phyloP scores from a whole-genome alignment of 2,329 filamentous ascomycete genomes.

The Trichoderma atrobrunneum region DNA sequence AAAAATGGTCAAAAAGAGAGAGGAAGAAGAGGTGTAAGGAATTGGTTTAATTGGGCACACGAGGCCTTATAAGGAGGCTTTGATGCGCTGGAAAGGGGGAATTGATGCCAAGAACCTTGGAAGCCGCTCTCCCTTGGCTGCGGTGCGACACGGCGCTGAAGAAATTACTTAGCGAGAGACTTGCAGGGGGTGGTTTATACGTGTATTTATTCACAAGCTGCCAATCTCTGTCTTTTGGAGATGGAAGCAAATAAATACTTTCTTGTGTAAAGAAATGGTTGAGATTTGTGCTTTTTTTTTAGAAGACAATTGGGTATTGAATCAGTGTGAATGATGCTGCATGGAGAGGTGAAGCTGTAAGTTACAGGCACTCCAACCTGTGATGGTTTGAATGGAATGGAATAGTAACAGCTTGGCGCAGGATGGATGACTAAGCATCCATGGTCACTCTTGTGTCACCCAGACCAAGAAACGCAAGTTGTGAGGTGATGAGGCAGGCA shows the following conservation, averaged over 20 bases:
- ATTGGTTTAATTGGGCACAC: background rate
- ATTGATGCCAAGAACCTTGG: background rate
- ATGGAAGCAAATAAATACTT: no score
- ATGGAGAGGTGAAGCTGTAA: background rate
- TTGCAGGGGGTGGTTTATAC: background rate
- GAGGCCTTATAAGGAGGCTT: background rate
- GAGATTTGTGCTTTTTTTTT: background rate
- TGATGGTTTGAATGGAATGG: background rate
- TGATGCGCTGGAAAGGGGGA: background rate
- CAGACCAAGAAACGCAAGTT: background rate
- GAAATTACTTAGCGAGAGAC: background rate
- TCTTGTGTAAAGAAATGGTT: no score
- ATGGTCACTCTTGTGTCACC: background rate
- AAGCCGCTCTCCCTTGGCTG: background rate
- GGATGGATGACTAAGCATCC: background rate
- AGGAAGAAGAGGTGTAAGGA: background rate
- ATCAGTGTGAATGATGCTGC: background rate
- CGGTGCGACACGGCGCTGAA: background rate
- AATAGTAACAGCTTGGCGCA: background rate
- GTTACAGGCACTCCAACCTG: background rate
- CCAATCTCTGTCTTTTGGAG: no score
- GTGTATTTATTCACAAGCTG: background rate
- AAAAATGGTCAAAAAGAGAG: background rate
- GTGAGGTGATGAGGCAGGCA: background rate
- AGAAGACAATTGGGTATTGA: rapidly evolving